Percentiles rank a stretch among this genome's conserved stretches.
phyloP scores from a whole-genome alignment of 495 filamentous ascomycete species.

The Acidiella bohemica region DNA sequence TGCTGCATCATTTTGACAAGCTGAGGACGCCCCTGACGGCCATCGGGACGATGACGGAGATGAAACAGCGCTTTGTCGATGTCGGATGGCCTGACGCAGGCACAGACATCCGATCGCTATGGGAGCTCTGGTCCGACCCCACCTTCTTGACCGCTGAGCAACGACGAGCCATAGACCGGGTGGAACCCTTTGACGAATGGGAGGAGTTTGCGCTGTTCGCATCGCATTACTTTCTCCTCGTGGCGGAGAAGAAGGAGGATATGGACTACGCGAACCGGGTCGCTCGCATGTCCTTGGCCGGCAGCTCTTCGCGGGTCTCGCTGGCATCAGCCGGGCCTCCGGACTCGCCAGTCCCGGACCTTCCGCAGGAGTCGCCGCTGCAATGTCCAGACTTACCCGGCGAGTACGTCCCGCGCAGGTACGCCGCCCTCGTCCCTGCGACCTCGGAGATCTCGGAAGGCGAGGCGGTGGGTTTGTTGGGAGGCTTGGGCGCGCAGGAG shows the following conservation, averaged over 20 bases:
- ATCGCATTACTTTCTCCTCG: slow-evolving; percentile 72
- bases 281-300: slow-evolving; percentile 8
- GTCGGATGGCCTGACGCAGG: slow-evolving; percentile 45
- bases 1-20: slow-evolving; percentile 75
- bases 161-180: slow-evolving; percentile 42
- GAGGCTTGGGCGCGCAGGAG: slow-evolving; percentile 32
- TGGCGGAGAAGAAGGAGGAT: slow-evolving; percentile 34
- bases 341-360: slow-evolving; percentile 35
- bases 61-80: slow-evolving; percentile 49
- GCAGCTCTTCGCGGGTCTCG: slow-evolving; percentile 8
- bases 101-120: slow-evolving; percentile 50
- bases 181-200: slow-evolving; percentile 91
- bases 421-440: slow-evolving; percentile 15
- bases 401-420: slow-evolving; percentile 6
- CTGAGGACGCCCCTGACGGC: slow-evolving; percentile 62
- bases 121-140: slow-evolving; percentile 64
- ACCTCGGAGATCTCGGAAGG: slow-evolving; percentile 13
- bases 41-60: slow-evolving; percentile 46
- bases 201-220: slow-evolving; percentile 84
- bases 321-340: neutral
- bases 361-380: slow-evolving; percentile 20
- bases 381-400: slow-evolving; percentile 12
- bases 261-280: slow-evolving; percentile 7
- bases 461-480: slow-evolving; percentile 35
- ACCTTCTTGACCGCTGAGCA: slow-evolving; percentile 44